These are phyloP conservation scores for Thalassiosira livingstoniorum DNA, from an alignment of 352 stramenopile species.

Conservation along the genomic window DNA sequence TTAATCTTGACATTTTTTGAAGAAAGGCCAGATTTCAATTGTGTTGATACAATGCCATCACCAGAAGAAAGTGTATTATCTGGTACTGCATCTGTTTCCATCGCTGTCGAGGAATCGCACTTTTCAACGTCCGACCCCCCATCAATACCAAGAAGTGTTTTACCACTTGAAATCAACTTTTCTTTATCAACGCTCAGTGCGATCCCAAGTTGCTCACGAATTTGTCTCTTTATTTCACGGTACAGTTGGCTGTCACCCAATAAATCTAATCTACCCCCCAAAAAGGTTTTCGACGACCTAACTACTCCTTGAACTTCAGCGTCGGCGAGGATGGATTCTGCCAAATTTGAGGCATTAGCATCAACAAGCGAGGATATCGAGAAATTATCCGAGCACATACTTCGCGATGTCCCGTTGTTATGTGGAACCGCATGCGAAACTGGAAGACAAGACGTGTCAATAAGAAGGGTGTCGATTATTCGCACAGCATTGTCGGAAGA, in stretches of 20 bases:
- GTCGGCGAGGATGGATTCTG: constrained; percentile 72
- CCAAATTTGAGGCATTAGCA: constrained; percentile 68
- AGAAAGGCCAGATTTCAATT: constrained; percentile 12
- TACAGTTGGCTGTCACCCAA: constrained; percentile 58
- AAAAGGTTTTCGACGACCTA: constrained; percentile 49
- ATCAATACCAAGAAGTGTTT: neutral
- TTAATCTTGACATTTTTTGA: constrained; percentile 60
- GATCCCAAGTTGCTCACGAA: constrained; percentile 65
- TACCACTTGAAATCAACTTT: constrained; percentile 24
- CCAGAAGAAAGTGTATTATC: constrained; percentile 11
- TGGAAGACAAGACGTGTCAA: constrained; percentile 74
- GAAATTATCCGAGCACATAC: constrained; percentile 1
- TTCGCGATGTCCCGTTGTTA: neutral
- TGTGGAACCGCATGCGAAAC: constrained; percentile 63
- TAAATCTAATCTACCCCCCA: constrained; percentile 70
- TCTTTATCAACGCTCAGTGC: constrained; percentile 42
- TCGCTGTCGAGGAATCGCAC: neutral
- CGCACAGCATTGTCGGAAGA: constrained; percentile 59
- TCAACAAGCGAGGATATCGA: constrained; percentile 56
- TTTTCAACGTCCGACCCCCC: neutral
- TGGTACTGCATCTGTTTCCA: neutral
- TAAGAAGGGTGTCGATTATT: constrained; percentile 74
- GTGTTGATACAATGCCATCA: neutral
- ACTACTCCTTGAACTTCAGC: constrained; percentile 74
- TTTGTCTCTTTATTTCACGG: constrained; percentile 59